phyloP scores from a whole-genome alignment of 805 yeast species.

The Metschnikowia sp. region DNA sequence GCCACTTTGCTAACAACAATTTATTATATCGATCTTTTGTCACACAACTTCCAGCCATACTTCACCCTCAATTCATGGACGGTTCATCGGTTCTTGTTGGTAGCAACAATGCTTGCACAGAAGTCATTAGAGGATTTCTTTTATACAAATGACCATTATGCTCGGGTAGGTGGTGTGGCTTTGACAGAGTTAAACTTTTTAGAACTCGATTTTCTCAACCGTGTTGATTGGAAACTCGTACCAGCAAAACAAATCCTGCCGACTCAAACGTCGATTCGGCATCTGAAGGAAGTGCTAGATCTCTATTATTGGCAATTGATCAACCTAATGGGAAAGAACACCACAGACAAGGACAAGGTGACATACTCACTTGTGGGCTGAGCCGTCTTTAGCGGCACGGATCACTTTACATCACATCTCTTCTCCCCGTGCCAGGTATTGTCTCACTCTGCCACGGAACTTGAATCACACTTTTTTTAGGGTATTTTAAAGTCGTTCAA shows the following conservation, averaged over 20 bases:
- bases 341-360: slow-evolving; percentile 13
- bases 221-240: slow-evolving; percentile 66
- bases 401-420: too few species aligned
- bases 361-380: slow-evolving; percentile 1
- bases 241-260: slow-evolving; percentile 33
- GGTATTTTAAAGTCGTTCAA: too few species aligned
- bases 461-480: too few species aligned
- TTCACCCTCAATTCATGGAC: slow-evolving; percentile 89
- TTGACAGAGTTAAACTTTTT: slow-evolving; percentile 77
- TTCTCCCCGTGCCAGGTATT: too few species aligned
- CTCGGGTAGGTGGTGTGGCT: slow-evolving; percentile 93
- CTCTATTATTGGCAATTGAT: slow-evolving; percentile 40
- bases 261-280: slow-evolving; percentile 24
- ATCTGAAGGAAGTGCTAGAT: slow-evolving; percentile 37
- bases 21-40: slow-evolving; percentile 85
- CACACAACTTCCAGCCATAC: slow-evolving; percentile 66
- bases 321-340: slow-evolving; percentile 38
- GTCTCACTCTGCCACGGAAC: too few species aligned
- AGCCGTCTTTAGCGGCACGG: too few species aligned
- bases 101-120: slow-evolving; percentile 87
- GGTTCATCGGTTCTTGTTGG: slow-evolving; percentile 84
- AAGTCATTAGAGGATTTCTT: slow-evolving; percentile 92
- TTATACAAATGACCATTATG: slow-evolving; percentile 90
- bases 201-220: slow-evolving; percentile 80
- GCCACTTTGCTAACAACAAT: slow-evolving; percentile 77